These are phyloP conservation scores for Monosporascus sp. DNA, from an alignment of 2,329 filamentous ascomycete species.

Conservation along the genomic window DNA sequence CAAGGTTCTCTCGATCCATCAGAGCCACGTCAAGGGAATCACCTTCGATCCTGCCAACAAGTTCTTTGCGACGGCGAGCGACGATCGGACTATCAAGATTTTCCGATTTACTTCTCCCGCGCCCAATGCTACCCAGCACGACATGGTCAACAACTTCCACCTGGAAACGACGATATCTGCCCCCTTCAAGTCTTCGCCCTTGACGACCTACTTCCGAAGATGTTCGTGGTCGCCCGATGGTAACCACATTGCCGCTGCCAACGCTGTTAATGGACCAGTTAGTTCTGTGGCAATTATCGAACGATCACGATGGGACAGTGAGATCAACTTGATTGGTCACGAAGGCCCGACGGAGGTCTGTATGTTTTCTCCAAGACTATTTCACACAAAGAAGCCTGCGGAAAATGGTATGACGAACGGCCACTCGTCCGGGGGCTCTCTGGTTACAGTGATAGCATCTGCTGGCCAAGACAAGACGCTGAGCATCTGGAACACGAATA, in stretches of 20 bases:
- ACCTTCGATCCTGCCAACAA: conserved; percentile 99
- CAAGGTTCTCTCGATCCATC: conserved; percentile 86
- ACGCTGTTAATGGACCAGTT: conserved; percentile 94
- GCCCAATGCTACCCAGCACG: conserved; percentile 87
- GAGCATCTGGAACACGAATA: conserved; percentile 97
- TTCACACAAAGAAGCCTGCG: conserved; percentile 64
- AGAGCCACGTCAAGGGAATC: conserved; percentile 97
- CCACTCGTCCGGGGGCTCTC: conserved; percentile 37
- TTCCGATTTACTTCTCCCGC: conserved; percentile 89
- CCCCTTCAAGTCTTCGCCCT: conserved; percentile 84
- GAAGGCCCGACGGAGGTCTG: conserved; percentile 96
- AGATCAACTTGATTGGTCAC: conserved; percentile 96
- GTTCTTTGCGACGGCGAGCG: conserved; percentile 96
- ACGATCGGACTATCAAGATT: conserved; percentile 94
- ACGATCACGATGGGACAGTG: conserved; percentile 85
- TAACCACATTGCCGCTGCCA: conserved; percentile 92
- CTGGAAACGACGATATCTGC: conserved; percentile 85
- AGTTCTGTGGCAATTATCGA: conserved; percentile 96
- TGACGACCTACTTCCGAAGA: conserved; percentile 93
- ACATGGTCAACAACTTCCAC: conserved; percentile 94
- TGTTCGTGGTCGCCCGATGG: conserved; percentile 98
- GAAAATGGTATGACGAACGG: conserved; percentile 46
- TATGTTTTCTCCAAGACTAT: conserved; percentile 90
- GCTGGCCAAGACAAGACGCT: conserved; percentile 95
- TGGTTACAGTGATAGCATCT: conserved; percentile 91